These are phyloP conservation scores for Cryphonectria carpinicola DNA, from an alignment of 2,329 filamentous ascomycete species.

Conservation along the genomic window DNA sequence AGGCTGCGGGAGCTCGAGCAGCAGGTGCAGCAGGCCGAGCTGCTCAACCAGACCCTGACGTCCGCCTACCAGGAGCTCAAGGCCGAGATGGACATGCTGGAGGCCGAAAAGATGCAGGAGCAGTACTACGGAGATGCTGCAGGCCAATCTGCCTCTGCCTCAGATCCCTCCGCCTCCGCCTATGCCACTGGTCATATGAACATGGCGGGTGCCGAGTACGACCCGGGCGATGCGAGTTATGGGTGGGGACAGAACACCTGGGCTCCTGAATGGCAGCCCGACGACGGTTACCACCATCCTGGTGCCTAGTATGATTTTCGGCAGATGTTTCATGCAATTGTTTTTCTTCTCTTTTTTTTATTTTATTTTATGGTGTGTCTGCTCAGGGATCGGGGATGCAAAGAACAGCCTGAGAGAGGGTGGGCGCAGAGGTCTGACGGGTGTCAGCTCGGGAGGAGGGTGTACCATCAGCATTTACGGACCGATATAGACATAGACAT, in stretches of 20 bases:
- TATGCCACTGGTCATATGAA: not conserved
- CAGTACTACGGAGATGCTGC: constrained; percentile 20
- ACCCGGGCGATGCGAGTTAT: constrained; percentile 1
- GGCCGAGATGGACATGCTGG: constrained; percentile 24
- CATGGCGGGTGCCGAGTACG: not conserved
- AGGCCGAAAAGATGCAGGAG: constrained; percentile 26
- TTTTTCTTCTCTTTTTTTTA: not conserved
- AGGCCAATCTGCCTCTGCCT: not conserved
- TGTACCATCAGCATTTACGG: not conserved
- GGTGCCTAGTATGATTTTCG: not conserved
- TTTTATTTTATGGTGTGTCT: not conserved
- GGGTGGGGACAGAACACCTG: constrained; percentile 14
- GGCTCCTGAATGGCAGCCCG: constrained; percentile 18
- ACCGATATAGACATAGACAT: not conserved
- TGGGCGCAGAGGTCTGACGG: not conserved
- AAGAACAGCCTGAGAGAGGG: not conserved
- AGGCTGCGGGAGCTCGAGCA: constrained; percentile 24
- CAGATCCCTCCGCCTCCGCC: not conserved
- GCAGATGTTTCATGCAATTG: not conserved
- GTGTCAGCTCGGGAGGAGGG: not conserved
- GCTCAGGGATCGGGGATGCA: not conserved
- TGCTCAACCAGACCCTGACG: constrained; percentile 27
- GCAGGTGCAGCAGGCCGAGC: constrained; percentile 27
- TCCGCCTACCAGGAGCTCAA: constrained; percentile 27
- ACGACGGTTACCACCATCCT: not conserved